Evolutionary conservation across 805 yeast genomes (phyloP), one percentile per base, ranked within the genome.

Genomic region (Candida nanaspora): DNA sequence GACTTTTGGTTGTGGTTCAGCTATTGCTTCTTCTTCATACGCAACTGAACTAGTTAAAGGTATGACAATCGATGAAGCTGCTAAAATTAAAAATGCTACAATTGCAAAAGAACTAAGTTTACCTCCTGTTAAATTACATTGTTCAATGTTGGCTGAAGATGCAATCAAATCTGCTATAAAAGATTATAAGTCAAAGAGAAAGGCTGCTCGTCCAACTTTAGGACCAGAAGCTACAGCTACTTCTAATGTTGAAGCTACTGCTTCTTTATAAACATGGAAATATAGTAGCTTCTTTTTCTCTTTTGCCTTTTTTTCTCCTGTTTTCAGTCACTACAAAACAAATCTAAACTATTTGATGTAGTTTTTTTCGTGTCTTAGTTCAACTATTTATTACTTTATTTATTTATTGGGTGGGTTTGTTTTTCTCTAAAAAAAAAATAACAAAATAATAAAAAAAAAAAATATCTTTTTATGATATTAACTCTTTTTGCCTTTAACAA

Each of bases 1-100:
- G 76, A 93, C 98, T 4, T 93, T 93, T 68, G 98, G 98, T n/a
- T 93, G 98, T 62, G 98, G 98, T 35, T 80, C 93, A 2, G 98
- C 98, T 39, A 93, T 93, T 61, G 98, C 98, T 2, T 85, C 95
- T 2, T 84, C 95, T 9, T 86, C 96, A 1, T 93, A 84, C 61
- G 93, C 93, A 56, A 93, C 98, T 3, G 97, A 89, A 59, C 74
- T 93, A 47, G 96, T 93, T 44, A 83, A 91, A 59, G 98, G 98
- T 33, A 88, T 86, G 79, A 76, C 93, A 34, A 68, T 93, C 38
- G 97, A 91, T 40, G 97, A 93, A 59, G 98, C 98, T 19, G 80
- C 87, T 42, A 75, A 78, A 63, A 85, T 93, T 62, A 93, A 91
- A 65, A 93, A 93, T 68, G 86, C 96, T 6, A 82, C 82, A 45